phyloP scores from a whole-genome alignment of 169 alveolate genomes.

The Plasmodium falciparum region DNA sequence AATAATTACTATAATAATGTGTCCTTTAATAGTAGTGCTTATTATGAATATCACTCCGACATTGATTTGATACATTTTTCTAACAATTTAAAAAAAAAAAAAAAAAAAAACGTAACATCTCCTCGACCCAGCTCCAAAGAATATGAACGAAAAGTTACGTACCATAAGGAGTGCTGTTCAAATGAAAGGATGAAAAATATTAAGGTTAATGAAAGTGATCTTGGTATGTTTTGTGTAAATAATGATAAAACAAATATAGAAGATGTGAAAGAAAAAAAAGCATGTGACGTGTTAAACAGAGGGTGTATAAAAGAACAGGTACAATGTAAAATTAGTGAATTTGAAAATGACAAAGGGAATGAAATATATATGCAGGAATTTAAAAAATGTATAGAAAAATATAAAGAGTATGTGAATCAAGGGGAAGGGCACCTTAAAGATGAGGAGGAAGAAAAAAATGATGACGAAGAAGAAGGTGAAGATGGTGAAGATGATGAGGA shows the following conservation, averaged over 20 bases:
- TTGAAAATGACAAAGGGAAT: no score
- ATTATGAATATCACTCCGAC: slow-evolving; percentile 15
- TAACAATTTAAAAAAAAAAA: neutral
- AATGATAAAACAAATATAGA: no score
- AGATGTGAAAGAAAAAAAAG: no score
- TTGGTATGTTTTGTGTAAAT: neutral
- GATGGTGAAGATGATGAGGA: neutral
- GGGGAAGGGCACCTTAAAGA: neutral
- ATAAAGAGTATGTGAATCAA: no score
- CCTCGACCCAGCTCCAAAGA: no score
- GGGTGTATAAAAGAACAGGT: no score
- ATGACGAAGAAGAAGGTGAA: neutral
- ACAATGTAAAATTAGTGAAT: no score
- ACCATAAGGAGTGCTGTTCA: neutral
- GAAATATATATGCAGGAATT: no score
- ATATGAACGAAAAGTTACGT: no score
- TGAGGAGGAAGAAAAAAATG: neutral
- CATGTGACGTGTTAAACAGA: no score
- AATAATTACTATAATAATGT: neutral
- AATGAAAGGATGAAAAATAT: neutral
- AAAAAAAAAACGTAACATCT: neutral
- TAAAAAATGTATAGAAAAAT: no score
- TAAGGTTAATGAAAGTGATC: neutral
- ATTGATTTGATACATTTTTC: slow-evolving; percentile 1
- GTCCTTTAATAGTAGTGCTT: slow-evolving; percentile 9